phyloP scores from a whole-genome alignment of 805 yeast species.

The Yamadazyma akitaensis region DNA sequence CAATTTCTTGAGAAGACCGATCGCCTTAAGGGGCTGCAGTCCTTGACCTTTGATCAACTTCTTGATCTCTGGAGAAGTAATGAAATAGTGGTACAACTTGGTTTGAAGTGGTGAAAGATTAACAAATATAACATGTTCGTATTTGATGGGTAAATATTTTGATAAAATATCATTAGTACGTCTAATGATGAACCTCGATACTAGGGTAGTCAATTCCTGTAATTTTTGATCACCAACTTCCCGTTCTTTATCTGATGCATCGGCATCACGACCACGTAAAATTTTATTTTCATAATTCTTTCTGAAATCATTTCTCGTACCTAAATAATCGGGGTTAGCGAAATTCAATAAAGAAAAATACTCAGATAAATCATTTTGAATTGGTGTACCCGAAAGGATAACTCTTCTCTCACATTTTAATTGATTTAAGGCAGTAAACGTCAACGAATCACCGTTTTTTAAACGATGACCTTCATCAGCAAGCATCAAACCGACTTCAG shows the following conservation, averaged over 20 bases:
- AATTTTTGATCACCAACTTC: constrained; percentile 66
- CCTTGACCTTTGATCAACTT: constrained; percentile 63
- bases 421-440: constrained; percentile 83
- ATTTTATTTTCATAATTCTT: constrained; percentile 81
- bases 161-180: constrained; percentile 93
- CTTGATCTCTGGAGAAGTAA: constrained; percentile 74
- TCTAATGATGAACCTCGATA: constrained; percentile 86
- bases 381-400: constrained; percentile 93
- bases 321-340: constrained; percentile 92
- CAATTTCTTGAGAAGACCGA: constrained; percentile 81
- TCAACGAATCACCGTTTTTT: constrained; percentile 79
- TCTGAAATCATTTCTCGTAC: constrained; percentile 78
- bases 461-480: constrained; percentile 50
- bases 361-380: constrained; percentile 92
- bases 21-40: constrained; percentile 85
- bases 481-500: constrained; percentile 80
- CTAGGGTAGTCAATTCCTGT: constrained; percentile 66
- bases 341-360: constrained; percentile 86
- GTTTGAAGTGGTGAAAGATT: constrained; percentile 76
- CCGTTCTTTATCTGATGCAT: constrained; percentile 78
- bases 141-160: constrained; percentile 91
- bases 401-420: constrained; percentile 85
- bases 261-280: constrained; percentile 83
- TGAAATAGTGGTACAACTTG: constrained; percentile 65
- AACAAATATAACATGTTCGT: constrained; percentile 95